Conservation (phyloP, 2,329 filamentous ascomycete genomes). For the Monilinia fructigena region DNA sequence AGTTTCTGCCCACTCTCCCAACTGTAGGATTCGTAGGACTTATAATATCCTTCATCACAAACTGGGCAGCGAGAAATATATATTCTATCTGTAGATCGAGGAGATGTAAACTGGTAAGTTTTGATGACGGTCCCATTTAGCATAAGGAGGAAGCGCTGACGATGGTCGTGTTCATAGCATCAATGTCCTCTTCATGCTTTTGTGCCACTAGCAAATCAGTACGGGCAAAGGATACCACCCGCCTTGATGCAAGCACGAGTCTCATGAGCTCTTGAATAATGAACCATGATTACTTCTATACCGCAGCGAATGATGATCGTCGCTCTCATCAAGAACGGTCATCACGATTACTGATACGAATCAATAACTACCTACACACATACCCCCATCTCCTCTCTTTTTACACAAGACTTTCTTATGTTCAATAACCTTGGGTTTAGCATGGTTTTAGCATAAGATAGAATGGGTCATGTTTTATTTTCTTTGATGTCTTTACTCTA, state of each 20-base stretch:
- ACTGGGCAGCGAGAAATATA: slow-evolving; percentile 29
- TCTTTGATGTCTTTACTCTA: background rate
- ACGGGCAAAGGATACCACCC: background rate
- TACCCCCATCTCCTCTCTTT: background rate
- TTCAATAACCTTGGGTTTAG: background rate
- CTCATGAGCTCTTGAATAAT: background rate
- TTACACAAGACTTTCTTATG: background rate
- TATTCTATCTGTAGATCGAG: background rate
- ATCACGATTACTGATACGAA: background rate
- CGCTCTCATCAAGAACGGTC: background rate
- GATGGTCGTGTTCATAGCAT: slow-evolving; percentile 1
- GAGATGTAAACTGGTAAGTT: slow-evolving; percentile 10
- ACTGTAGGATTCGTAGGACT: slow-evolving; percentile 32
- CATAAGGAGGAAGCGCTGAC: background rate
- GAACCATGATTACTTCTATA: background rate
- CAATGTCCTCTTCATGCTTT: slow-evolving; percentile 16
- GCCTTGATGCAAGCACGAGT: background rate
- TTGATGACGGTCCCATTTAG: background rate
- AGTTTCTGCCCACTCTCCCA: slow-evolving; percentile 24
- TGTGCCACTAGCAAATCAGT: background rate
- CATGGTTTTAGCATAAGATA: background rate
- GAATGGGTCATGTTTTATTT: background rate
- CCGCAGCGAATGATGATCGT: background rate
- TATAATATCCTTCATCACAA: slow-evolving; percentile 29
- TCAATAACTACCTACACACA: background rate